A percentile compares a stretch with the other conserved stretches of the same genome.
phyloP scores from a whole-genome alignment of 768 basidiomycete genomes.

The Trametes cingulata region DNA sequence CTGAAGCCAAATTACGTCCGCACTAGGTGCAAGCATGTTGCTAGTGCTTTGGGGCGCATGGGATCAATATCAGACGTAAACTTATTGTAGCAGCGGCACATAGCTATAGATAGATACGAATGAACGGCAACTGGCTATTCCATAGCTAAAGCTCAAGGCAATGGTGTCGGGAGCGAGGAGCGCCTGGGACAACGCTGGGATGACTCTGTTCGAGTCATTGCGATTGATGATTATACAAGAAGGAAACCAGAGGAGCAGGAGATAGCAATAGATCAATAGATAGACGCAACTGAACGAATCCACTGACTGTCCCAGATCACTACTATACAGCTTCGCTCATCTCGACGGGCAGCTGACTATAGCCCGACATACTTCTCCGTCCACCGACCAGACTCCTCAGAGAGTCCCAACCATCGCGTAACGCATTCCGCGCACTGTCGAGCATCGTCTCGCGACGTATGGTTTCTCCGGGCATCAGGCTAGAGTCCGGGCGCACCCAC shows the following conservation, averaged over 20 bases:
- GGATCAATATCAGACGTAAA: no score
- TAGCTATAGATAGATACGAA: no score
- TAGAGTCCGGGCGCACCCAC: conserved; percentile 74
- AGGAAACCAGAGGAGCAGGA: not conserved
- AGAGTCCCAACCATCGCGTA: conserved; percentile 46
- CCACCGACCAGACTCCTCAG: conserved; percentile 44
- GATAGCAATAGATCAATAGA: not conserved
- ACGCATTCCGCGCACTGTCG: conserved; percentile 43
- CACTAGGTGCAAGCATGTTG: no score
- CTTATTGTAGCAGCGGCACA: no score
- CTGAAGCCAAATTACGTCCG: no score
- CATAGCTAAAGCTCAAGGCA: no score
- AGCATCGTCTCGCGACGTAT: conserved; percentile 38
- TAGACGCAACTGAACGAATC: not conserved
- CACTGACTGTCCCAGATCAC: not conserved
- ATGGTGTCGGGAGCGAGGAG: no score
- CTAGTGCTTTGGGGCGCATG: no score
- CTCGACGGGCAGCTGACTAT: conserved; percentile 73
- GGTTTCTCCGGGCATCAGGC: conserved; percentile 67
- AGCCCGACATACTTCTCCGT: conserved; percentile 49
- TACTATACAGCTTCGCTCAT: conserved; percentile 31
- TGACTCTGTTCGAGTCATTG: no score
- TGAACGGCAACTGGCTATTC: no score
- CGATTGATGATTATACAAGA: no score
- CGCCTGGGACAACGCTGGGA: no score